A percentile compares a stretch with the other conserved stretches of the same genome.
These are phyloP conservation scores for Teratosphaeria gauchensis DNA, from an alignment of 2,329 filamentous ascomycete genomes.

Conservation along the genomic window DNA sequence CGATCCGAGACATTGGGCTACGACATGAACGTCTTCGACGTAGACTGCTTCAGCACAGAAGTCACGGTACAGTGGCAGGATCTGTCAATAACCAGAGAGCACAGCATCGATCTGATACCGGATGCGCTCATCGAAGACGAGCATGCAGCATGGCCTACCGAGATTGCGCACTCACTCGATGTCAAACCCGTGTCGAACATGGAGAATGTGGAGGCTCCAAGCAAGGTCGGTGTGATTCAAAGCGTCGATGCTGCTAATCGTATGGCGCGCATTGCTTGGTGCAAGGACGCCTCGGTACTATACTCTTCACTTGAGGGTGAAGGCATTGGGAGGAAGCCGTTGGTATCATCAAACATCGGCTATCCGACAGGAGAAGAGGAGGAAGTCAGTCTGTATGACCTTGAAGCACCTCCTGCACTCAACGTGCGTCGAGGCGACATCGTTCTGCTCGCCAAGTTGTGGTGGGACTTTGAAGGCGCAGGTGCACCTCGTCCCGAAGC, in stretches of 20 bases:
- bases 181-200: constrained; percentile 10
- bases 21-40: constrained; percentile 49
- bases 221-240: constrained; percentile 48
- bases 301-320: constrained; percentile 43
- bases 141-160: constrained; percentile 48
- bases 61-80: constrained; percentile 52
- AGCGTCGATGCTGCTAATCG: constrained; percentile 46
- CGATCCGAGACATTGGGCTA: constrained; percentile 43
- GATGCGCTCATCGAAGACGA: constrained; percentile 45
- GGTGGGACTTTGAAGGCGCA: constrained; percentile 4
- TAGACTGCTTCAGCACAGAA: constrained; percentile 40
- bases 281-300: constrained; percentile 42
- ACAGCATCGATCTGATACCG: constrained; percentile 38
- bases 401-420: constrained; percentile 41
- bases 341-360: constrained; percentile 13
- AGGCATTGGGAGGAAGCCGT: constrained; percentile 26
- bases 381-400: constrained; percentile 51
- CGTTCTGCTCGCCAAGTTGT: constrained; percentile 36
- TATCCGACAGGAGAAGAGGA: constrained; percentile 25
- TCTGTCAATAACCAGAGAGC: constrained; percentile 39
- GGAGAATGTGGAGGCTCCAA: constrained; percentile 24
- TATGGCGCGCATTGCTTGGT: constrained; percentile 49
- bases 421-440: constrained; percentile 43
- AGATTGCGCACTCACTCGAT: constrained; percentile 31
- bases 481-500: constrained; percentile 2